Conservation (phyloP, 306 rosid genomes). For the Castanopsis chinensis region DNA sequence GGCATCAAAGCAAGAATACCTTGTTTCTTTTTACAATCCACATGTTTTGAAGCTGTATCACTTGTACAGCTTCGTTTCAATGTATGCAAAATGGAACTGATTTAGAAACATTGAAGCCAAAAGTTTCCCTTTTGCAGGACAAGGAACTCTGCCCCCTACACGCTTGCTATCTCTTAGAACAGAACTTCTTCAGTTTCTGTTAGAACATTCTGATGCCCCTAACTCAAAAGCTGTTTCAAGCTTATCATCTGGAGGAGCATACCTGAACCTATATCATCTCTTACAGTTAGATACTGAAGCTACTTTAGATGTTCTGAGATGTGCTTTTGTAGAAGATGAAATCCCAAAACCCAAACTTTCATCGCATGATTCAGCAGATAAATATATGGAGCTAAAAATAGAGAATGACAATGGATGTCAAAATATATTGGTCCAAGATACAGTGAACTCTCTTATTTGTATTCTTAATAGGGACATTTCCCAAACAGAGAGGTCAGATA, state of each 20-base stretch:
- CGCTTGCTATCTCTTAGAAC: constrained; percentile 79
- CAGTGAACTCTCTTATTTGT: constrained; percentile 64
- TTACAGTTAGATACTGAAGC: constrained; percentile 83
- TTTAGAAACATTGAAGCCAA: background rate
- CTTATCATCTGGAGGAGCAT: constrained; percentile 29
- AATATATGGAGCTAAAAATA: constrained; percentile 24
- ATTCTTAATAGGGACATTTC: constrained; percentile 48
- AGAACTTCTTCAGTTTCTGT: constrained; percentile 73
- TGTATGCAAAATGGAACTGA: background rate
- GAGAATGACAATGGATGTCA: constrained; percentile 39
- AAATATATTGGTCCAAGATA: constrained; percentile 61
- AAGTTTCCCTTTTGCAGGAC: constrained; percentile 55
- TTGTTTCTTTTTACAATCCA: background rate
- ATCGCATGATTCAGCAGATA: constrained; percentile 37
- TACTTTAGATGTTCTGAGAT: constrained; percentile 71
- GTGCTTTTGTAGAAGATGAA: constrained; percentile 66
- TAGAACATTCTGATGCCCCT: constrained; percentile 48
- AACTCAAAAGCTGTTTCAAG: constrained; percentile 49
- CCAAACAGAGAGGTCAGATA: constrained; percentile 43
- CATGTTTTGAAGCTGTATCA: background rate
- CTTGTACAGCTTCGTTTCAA: background rate
- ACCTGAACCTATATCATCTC: constrained; percentile 64
- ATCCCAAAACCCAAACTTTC: constrained; percentile 36
- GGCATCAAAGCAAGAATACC: background rate
- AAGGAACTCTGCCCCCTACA: constrained; percentile 63